Evolutionary conservation across 2,329 filamentous ascomycete genomes (phyloP), one percentile per base, ranked within the genome.

Genomic region (Akanthomyces uredinophilus): DNA sequence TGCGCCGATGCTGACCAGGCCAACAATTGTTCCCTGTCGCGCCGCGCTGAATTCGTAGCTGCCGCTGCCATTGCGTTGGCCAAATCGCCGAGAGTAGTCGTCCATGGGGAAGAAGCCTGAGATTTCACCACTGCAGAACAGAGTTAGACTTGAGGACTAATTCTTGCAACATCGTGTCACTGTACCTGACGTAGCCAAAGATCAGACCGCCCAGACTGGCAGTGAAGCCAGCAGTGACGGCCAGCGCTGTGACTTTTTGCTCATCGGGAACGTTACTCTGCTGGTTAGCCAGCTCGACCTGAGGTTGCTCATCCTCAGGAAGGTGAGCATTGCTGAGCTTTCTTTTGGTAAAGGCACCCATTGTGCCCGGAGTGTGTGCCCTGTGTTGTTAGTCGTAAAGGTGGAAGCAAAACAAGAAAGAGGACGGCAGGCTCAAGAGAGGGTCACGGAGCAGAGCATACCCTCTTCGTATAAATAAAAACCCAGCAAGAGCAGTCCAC

Each of bases 11-110:
- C 82, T 82, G 47, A 87, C 76, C n/a, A 89, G 77, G 66, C 83
- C 85, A 60, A 86, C 82, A 63, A 89, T 86, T 18, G 84, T 83
- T 56, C 87, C 87, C 66, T 87, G 84, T 60, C 85, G 79, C 6
- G 79, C 81, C 20, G 86, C 81, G 60, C 78, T 81, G 72, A 89
- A 89, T 22, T 70, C 66, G 66, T 78, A 77, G 0, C 67, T 65
- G 54, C 77, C 79, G 39, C 75, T 67, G 24, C 69, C 61, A 4
- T 75, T 70, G 46, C 69, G 65, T 37, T 79, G 70, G 35, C 82
- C 83, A 66, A 88, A 88, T 46, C 85, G 81, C 4, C 67, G 64
- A 37, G 77, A 73, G 65, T 81, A 88, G 70, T 88, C 80, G 2
- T 72, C 53, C 84, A 87, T 87, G 61, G 78, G 72, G 66, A 88